Percentiles rank a stretch among this genome's conserved stretches.
phyloP scores from a whole-genome alignment of 2,329 filamentous ascomycete genomes.

The Hypomyces rosellus region DNA sequence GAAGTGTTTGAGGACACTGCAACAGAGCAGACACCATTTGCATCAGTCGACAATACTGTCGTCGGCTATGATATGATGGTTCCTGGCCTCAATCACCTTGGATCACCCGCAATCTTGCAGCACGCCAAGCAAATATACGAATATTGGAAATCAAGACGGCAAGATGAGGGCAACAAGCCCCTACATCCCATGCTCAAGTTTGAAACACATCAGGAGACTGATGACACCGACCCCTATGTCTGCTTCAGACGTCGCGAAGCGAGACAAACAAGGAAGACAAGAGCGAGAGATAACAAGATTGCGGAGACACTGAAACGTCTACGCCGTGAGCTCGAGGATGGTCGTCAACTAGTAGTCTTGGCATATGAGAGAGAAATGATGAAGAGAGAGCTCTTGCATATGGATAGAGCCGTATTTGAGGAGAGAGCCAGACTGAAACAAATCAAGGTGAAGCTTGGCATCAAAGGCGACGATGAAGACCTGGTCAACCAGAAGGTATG shows the following conservation, averaged over 20 bases:
- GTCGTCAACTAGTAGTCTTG: slow-evolving; percentile 69
- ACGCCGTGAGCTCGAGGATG: slow-evolving; percentile 84
- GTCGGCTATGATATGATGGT: slow-evolving; percentile 73
- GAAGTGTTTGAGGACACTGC: slow-evolving; percentile 89
- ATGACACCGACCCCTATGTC: slow-evolving; percentile 95
- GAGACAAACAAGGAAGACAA: slow-evolving; percentile 88
- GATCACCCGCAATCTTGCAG: slow-evolving; percentile 42
- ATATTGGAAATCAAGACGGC: slow-evolving; percentile 74
- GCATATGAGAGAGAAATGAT: slow-evolving; percentile 74
- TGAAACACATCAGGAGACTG: slow-evolving; percentile 87
- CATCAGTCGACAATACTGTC: slow-evolving; percentile 81
- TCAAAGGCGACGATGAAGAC: slow-evolving; percentile 91
- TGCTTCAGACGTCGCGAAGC: slow-evolving; percentile 95
- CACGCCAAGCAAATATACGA: slow-evolving; percentile 77
- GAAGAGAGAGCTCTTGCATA: slow-evolving; percentile 68
- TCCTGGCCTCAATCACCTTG: slow-evolving; percentile 52
- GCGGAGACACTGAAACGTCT: slow-evolving; percentile 91
- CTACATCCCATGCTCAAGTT: slow-evolving; percentile 82
- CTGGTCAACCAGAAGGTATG: slow-evolving; percentile 85
- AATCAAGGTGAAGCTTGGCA: slow-evolving; percentile 78
- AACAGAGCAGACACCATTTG: slow-evolving; percentile 77
- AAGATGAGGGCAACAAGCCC: slow-evolving; percentile 60
- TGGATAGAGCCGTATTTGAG: slow-evolving; percentile 75
- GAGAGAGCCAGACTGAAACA: slow-evolving; percentile 77
- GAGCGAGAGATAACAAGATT: slow-evolving; percentile 87